phyloP scores from a whole-genome alignment of 371 early-diverging fungal species.

The Parasitella parasitica region DNA sequence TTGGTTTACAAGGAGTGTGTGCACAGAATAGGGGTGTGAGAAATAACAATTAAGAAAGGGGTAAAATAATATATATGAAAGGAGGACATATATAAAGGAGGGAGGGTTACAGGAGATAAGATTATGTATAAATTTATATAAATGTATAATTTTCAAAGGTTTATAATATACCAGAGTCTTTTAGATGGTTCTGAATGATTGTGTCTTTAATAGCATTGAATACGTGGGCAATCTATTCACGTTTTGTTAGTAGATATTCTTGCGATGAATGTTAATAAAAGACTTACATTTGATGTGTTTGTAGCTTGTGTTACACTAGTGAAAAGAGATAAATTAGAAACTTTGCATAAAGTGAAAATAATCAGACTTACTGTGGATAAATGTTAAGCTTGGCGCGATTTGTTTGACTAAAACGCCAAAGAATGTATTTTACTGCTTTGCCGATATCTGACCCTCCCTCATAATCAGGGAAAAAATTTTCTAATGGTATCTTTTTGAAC shows the following conservation, averaged over 20 bases:
- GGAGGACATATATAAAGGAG: neutral
- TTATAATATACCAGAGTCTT: neutral
- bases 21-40: neutral
- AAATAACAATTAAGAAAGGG: constrained; percentile 61
- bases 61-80: constrained; percentile 72
- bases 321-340: neutral
- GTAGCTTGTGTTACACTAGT: constrained; percentile 80
- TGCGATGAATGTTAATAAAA: neutral
- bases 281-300: constrained; percentile 6
- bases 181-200: neutral
- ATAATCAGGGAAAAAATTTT: constrained; percentile 62
- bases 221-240: neutral
- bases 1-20: neutral
- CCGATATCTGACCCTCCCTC: constrained; percentile 64
- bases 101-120: neutral
- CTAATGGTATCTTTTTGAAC: constrained; percentile 52
- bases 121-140: neutral
- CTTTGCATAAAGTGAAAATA: constrained; percentile 31
- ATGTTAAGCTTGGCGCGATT: constrained; percentile 75
- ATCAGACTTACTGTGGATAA: constrained; percentile 79
- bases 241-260: neutral
- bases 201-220: neutral
- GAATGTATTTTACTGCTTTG: constrained; percentile 78
- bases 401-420: constrained; percentile 75
- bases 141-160: neutral